Evolutionary conservation across 495 filamentous ascomycete genomes (phyloP).

Genomic region (Talaromyces nanjingensis): DNA sequence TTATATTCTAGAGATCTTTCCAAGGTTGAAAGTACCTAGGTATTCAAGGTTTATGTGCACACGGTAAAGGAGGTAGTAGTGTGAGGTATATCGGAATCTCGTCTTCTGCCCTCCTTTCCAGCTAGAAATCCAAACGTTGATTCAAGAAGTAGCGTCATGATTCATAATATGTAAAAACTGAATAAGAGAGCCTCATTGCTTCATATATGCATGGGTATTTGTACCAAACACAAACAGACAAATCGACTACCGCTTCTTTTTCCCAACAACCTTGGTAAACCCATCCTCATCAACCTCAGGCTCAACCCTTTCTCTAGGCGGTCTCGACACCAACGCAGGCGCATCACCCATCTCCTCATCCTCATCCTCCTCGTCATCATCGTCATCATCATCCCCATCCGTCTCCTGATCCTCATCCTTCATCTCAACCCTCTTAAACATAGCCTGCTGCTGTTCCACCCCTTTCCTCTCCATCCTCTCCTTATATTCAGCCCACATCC

Average conservation of each 20-base stretch:
- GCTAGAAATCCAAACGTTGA: background rate
- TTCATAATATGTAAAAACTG: background rate
- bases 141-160: background rate
- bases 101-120: background rate
- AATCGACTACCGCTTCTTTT: conserved; percentile 47
- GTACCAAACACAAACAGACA: background rate
- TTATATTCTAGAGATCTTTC: background rate
- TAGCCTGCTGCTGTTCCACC: conserved; percentile 30
- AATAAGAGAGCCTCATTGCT: background rate
- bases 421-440: conserved; percentile 51
- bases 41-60: background rate
- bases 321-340: conserved; percentile 16
- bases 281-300: conserved; percentile 90
- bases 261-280: conserved; percentile 80
- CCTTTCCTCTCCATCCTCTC: conserved; percentile 46
- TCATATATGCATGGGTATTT: background rate
- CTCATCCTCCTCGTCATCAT: conserved; percentile 50
- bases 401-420: conserved; percentile 39
- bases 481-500: conserved; percentile 60
- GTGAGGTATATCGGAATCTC: background rate
- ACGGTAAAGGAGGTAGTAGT: background rate
- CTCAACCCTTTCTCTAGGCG: conserved; percentile 53
- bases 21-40: too few species aligned
- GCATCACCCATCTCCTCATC: conserved; percentile 30
- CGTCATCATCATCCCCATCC: conserved; percentile 11